These are phyloP conservation scores for Solanum commersonii DNA, from an alignment of 257 asterid genomes.

Conservation along the genomic window DNA sequence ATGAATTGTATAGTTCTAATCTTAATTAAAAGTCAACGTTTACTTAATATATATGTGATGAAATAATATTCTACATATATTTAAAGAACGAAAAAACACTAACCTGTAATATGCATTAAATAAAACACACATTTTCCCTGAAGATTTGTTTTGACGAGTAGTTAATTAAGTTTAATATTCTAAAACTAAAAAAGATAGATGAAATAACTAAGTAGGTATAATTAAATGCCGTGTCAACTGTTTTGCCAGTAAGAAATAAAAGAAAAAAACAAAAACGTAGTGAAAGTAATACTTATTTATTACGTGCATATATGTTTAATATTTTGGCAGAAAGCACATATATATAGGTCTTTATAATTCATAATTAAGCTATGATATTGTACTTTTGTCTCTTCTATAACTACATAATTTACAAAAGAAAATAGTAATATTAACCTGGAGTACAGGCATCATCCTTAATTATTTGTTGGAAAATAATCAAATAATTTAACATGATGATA, in stretches of 20 bases:
- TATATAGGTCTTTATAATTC: neutral
- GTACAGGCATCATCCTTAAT: neutral
- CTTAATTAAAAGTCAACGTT: neutral
- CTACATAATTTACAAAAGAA: neutral
- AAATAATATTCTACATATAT: neutral
- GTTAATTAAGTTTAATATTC: neutral
- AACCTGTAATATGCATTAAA: neutral
- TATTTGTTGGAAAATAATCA: neutral
- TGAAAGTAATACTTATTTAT: neutral
- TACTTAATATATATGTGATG: neutral
- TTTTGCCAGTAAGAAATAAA: neutral
- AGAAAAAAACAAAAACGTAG: neutral
- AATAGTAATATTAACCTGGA: neutral
- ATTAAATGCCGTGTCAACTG: neutral
- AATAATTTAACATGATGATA: neutral
- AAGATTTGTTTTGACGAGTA: neutral
- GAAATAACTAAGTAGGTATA: neutral
- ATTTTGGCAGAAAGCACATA: neutral
- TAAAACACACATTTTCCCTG: neutral
- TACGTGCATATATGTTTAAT: neutral
- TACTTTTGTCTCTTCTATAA: neutral
- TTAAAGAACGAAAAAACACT: neutral
- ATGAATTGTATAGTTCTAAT: neutral
- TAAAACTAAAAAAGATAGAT: neutral
- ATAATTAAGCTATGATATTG: neutral